These are phyloP conservation scores for Bacterosira constricta DNA, from an alignment of 108 stramenopile genomes.

Conservation along the genomic window DNA sequence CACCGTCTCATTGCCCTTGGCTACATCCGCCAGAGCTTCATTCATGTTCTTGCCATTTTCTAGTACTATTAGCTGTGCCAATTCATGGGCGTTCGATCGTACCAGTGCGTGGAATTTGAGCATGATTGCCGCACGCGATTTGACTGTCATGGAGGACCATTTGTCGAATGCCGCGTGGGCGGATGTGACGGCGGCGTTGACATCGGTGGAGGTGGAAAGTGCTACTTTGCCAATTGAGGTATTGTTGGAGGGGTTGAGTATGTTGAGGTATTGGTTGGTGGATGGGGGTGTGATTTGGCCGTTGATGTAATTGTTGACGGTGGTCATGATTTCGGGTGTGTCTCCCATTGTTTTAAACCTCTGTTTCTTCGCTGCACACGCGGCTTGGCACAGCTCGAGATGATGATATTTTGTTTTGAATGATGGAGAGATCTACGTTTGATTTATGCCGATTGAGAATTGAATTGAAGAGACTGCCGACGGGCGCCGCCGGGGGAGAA, in stretches of 20 bases:
- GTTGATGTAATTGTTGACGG: constrained; percentile 73
- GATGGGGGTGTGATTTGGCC: constrained; percentile 60
- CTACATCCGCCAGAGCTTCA: constrained; percentile 95
- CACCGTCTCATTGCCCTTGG: constrained; percentile 98
- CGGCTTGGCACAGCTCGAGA: too few species aligned
- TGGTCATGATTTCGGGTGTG: too few species aligned
- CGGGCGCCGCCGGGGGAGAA: too few species aligned
- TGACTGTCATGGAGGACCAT: constrained; percentile 81
- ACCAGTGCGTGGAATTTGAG: constrained; percentile 91
- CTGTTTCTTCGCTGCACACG: too few species aligned
- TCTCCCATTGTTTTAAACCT: too few species aligned
- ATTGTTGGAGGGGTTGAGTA: constrained; percentile 58
- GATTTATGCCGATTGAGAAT: too few species aligned
- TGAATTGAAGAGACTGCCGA: too few species aligned
- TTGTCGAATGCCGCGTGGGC: constrained; percentile 79
- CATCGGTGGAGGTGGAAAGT: constrained; percentile 69
- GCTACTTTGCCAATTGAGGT: constrained; percentile 64
- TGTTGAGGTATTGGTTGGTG: constrained; percentile 57
- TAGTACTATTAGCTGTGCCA: constrained; percentile 86
- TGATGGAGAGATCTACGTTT: too few species aligned
- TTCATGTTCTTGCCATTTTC: constrained; percentile 98
- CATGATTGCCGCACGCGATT: constrained; percentile 91
- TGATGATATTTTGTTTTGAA: too few species aligned
- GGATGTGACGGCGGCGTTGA: constrained; percentile 72
- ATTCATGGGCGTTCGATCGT: constrained; percentile 72